Evolutionary conservation across 129 eudicot species (phyloP).

Genomic region (Centaurea solstitialis): DNA sequence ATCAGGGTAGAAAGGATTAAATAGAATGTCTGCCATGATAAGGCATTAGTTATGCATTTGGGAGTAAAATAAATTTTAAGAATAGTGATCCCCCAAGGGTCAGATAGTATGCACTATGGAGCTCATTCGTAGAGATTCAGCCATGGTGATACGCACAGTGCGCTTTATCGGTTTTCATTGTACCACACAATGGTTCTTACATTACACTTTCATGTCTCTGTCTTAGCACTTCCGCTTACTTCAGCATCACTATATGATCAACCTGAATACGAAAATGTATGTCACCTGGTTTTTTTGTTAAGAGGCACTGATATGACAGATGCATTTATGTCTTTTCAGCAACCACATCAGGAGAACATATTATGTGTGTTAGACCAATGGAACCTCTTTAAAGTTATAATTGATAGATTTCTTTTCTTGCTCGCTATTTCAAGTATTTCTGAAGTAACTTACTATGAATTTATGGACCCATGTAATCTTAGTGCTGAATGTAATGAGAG

Average conservation of each 20-base stretch:
- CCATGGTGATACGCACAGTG: background rate
- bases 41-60: too few species aligned
- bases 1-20: background rate
- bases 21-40: background rate
- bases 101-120: background rate
- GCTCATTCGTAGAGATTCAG: background rate
- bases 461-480: background rate
- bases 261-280: background rate
- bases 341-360: background rate
- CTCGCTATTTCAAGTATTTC: background rate
- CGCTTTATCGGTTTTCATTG: background rate
- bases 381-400: background rate
- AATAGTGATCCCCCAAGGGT: background rate
- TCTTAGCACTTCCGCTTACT: background rate
- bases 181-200: background rate
- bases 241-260: background rate
- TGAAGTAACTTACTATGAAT: too few species aligned
- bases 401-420: background rate
- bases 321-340: background rate
- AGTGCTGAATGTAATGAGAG: conserved; percentile 8
- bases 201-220: background rate
- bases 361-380: background rate
- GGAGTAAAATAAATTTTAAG: background rate
- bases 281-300: too few species aligned
- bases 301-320: background rate